Evolutionary conservation across 805 yeast genomes (phyloP).

Genomic region (Wilhelminamyces savonicus): DNA sequence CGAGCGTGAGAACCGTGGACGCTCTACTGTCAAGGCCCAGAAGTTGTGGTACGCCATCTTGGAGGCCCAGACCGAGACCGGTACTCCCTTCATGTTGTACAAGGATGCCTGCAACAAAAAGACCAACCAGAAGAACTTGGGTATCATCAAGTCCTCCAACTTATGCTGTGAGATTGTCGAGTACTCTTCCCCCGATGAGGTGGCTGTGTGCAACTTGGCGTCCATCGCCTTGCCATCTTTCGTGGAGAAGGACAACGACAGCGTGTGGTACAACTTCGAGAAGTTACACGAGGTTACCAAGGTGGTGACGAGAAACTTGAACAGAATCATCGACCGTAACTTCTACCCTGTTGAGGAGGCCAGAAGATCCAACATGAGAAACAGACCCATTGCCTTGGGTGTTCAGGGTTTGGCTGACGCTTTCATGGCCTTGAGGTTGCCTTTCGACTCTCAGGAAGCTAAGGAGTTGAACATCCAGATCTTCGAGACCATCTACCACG

Average conservation of each 20-base stretch:
- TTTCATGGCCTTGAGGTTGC: slow-evolving; percentile 49
- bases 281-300: slow-evolving; percentile 50
- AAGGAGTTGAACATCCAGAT: slow-evolving; percentile 51
- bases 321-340: slow-evolving; percentile 51
- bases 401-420: slow-evolving; percentile 60
- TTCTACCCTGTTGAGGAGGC: slow-evolving; percentile 54
- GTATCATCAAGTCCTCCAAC: slow-evolving; percentile 54
- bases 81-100: slow-evolving; percentile 60
- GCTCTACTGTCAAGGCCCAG: slow-evolving; percentile 48
- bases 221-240: slow-evolving; percentile 54
- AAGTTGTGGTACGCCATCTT: slow-evolving; percentile 55
- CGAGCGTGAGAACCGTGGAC: slow-evolving; percentile 46
- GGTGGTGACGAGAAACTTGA: slow-evolving; percentile 49
- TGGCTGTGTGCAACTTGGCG: slow-evolving; percentile 58
- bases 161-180: slow-evolving; percentile 61
- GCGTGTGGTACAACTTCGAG: slow-evolving; percentile 48
- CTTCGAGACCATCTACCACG: slow-evolving; percentile 58
- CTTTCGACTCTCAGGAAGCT: slow-evolving; percentile 54
- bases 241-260: slow-evolving; percentile 37
- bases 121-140: slow-evolving; percentile 56
- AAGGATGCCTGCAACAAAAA: slow-evolving; percentile 57
- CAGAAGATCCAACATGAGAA: slow-evolving; percentile 45
- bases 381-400: slow-evolving; percentile 59
- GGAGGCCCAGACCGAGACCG: slow-evolving; percentile 61
- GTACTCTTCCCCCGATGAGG: slow-evolving; percentile 52